Base-by-base conservation (phyloP, 2,329 filamentous ascomycete genomes). In the Colletotrichum viniferum region DNA sequence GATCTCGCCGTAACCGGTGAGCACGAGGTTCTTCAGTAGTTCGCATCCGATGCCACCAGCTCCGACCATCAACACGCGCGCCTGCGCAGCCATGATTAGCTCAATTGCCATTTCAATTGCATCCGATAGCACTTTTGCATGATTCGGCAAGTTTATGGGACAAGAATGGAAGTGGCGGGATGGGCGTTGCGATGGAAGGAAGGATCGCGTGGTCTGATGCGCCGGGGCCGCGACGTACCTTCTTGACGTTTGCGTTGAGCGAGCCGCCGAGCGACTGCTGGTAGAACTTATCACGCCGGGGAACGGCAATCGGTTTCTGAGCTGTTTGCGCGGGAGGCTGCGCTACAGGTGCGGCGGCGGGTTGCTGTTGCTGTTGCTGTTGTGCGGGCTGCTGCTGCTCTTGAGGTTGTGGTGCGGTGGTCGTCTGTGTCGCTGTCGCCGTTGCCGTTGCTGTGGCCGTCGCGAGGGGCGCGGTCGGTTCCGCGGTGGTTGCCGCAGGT, bases 21-120 rank as follows among this genome's bases (percentile, higher is more conserved):
- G 92, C 60, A 96, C 95, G 73, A 99, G 92, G 84, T 98, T 98
- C 89, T 99, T 99, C 78, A 99, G 92, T 9, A 99, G 90, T 86
- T 99, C 97, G 86, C 97, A 99, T 80, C 97, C 97, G 82, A 99
- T 99, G 77, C 97, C 97, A 77, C 97, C 97, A 71, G 97, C 97
- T 81, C 97, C 97, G 73, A 99, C 96, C 89, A 99, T 95, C 74
- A 99, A 90, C 69, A 98, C 94, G 77, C 93, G 94, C 77, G 95
- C 91, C 96, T 98, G 85, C 76, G 76, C 78, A 73, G 70, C 60
- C 65, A 76, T 56, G 56, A 81, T 88, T 81, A 87, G 86, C 81
- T 76, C 56, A 63, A 73, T 30, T 71, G 64, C 30, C 62, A 38
- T 32, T 78, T 72, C 26, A 60, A 65, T 13, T 76, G 5, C 26